These are phyloP conservation scores for Ophiostoma ips DNA, from an alignment of 2,329 filamentous ascomycete species.

Conservation along the genomic window DNA sequence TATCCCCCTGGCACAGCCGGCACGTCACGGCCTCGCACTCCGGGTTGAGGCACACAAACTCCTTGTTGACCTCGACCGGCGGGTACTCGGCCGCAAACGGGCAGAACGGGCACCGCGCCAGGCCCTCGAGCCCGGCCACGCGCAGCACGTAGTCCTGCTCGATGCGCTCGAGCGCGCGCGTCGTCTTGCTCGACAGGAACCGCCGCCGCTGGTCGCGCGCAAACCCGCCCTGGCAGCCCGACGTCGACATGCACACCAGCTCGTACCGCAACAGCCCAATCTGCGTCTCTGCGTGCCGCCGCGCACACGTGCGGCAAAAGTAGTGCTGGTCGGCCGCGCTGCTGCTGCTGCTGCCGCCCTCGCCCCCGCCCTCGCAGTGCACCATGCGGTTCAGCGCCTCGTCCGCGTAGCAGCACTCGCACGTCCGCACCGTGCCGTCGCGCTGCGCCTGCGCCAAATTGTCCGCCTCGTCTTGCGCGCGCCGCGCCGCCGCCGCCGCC, in stretches of 20 bases:
- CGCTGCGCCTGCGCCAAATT: constrained; percentile 30
- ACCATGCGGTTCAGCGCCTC: constrained; percentile 53
- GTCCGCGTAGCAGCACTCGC: constrained; percentile 59
- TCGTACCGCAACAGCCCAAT: constrained; percentile 57
- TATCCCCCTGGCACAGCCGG: constrained; percentile 52
- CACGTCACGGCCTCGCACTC: constrained; percentile 52
- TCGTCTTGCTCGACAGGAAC: constrained; percentile 43
- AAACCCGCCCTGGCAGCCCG: constrained; percentile 41
- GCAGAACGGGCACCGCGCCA: constrained; percentile 71
- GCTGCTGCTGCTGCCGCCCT: background rate
- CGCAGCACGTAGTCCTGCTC: constrained; percentile 57
- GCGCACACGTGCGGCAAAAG: constrained; percentile 58
- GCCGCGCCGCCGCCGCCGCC: constrained; percentile 15
- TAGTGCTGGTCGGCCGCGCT: constrained; percentile 36
- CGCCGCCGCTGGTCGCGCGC: constrained; percentile 16
- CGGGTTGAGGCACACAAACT: constrained; percentile 57
- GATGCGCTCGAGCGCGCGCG: constrained; percentile 51
- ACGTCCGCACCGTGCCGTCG: constrained; percentile 47
- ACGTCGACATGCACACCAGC: constrained; percentile 55
- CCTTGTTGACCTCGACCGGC: constrained; percentile 50
- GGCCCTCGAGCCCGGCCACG: constrained; percentile 55
- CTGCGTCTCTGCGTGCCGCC: constrained; percentile 49
- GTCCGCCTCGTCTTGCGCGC: constrained; percentile 23
- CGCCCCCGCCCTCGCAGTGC: constrained; percentile 36
- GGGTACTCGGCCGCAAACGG: constrained; percentile 64